Conservation (phyloP, 441 rosid species). For the Erodium trifolium region DNA sequence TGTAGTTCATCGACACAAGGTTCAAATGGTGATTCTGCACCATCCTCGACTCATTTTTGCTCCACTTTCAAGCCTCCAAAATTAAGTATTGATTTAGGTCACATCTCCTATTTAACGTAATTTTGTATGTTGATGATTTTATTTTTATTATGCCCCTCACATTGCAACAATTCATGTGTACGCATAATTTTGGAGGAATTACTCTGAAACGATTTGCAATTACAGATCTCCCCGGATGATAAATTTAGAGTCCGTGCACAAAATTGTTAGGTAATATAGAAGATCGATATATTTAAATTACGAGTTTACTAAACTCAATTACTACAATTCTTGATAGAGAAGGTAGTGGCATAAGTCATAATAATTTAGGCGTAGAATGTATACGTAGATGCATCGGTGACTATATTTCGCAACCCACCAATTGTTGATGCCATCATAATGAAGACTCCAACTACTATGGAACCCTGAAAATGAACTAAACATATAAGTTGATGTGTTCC, state of each 20-base stretch:
- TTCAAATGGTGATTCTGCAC: no score
- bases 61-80: no score
- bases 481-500: not conserved
- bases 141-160: no score
- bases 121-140: no score
- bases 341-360: not conserved
- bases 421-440: conserved; percentile 81
- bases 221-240: not conserved
- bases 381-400: conserved; percentile 64
- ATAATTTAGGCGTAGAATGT: conserved; percentile 50
- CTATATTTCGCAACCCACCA: conserved; percentile 79
- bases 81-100: no score
- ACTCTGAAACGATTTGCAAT: no score
- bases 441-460: conserved; percentile 52
- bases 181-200: no score
- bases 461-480: conserved; percentile 31
- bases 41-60: no score
- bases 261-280: not conserved
- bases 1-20: no score
- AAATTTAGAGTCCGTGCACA: not conserved
- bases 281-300: not conserved
- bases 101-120: no score
- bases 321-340: not conserved
- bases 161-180: no score
- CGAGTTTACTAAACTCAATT: not conserved